A percentile compares a stretch with the other conserved stretches of the same genome.
phyloP scores from a whole-genome alignment of 805 yeast species.

The Ogataea sp. region DNA sequence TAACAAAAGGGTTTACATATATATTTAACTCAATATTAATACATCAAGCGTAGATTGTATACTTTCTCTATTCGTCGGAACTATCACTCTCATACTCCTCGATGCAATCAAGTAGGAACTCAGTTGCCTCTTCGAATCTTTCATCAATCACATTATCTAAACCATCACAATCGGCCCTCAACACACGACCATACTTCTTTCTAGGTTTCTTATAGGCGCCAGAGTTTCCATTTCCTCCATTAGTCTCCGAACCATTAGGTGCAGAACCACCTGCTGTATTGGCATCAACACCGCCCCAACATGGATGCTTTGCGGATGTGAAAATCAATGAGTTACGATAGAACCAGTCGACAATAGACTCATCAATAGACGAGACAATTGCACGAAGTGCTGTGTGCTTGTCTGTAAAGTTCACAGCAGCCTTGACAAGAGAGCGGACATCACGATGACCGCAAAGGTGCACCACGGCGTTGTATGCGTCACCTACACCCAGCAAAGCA shows the following conservation, averaged over 20 bases:
- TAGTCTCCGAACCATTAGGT: conserved; percentile 13
- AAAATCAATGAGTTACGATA: conserved; percentile 79
- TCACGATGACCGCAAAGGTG: conserved; percentile 83
- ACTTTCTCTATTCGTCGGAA: conserved; percentile 5
- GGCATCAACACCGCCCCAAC: conserved; percentile 53
- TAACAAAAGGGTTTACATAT: no score
- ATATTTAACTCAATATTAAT: neutral
- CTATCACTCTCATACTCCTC: conserved; percentile 52
- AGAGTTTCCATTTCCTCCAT: no score
- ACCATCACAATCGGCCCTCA: conserved; percentile 66
- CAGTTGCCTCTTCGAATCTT: conserved; percentile 77
- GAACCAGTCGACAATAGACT: conserved; percentile 86
- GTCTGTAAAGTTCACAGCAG: conserved; percentile 63
- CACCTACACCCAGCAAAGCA: conserved; percentile 83
- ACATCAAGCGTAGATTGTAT: neutral
- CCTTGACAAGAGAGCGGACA: conserved; percentile 53
- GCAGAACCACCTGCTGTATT: conserved; percentile 18
- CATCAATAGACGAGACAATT: conserved; percentile 82
- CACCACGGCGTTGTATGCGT: conserved; percentile 78
- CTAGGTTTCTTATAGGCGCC: conserved; percentile 88
- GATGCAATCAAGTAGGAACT: conserved; percentile 71
- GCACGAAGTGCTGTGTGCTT: conserved; percentile 62
- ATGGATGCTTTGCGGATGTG: conserved; percentile 63
- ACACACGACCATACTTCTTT: conserved; percentile 84
- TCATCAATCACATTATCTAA: conserved; percentile 71